phyloP scores from a whole-genome alignment of 257 asterid species.

The Scutellaria baicalensis region DNA sequence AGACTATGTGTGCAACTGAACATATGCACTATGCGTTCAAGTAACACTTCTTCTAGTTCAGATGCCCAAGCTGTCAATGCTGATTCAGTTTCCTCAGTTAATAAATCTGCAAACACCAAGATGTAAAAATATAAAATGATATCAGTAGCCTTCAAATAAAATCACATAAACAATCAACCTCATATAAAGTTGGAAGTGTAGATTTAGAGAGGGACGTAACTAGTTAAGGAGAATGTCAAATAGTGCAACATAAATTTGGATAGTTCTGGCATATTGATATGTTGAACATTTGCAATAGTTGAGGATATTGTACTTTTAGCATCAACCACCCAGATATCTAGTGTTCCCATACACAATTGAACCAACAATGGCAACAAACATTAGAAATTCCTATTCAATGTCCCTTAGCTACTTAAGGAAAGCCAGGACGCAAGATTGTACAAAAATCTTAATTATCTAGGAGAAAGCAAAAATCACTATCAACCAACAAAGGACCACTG shows the following conservation, averaged over 20 bases:
- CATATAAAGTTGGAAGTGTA: neutral
- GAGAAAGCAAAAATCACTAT: neutral
- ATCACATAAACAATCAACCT: neutral
- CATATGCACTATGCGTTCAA: neutral
- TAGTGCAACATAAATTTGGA: neutral
- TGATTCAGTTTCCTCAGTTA: neutral
- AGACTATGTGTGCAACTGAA: constrained; percentile 13
- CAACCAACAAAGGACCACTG: neutral
- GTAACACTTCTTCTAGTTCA: neutral
- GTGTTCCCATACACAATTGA: neutral
- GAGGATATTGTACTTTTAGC: neutral
- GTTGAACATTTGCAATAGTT: neutral
- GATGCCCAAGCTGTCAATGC: neutral
- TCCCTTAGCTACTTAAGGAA: neutral
- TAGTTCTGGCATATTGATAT: neutral
- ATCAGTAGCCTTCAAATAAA: neutral
- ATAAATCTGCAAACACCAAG: constrained; percentile 9
- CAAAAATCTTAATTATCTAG: neutral
- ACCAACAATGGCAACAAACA: constrained; percentile 2
- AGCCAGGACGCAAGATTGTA: neutral
- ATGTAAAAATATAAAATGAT: neutral
- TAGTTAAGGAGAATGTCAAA: neutral
- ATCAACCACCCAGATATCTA: neutral
- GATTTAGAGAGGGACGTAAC: neutral
- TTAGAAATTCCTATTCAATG: neutral